A percentile compares a stretch with the other conserved stretches of the same genome.
Evolutionary conservation across 495 filamentous ascomycete genomes (phyloP).

Genomic region (Penicillium riverlandense): DNA sequence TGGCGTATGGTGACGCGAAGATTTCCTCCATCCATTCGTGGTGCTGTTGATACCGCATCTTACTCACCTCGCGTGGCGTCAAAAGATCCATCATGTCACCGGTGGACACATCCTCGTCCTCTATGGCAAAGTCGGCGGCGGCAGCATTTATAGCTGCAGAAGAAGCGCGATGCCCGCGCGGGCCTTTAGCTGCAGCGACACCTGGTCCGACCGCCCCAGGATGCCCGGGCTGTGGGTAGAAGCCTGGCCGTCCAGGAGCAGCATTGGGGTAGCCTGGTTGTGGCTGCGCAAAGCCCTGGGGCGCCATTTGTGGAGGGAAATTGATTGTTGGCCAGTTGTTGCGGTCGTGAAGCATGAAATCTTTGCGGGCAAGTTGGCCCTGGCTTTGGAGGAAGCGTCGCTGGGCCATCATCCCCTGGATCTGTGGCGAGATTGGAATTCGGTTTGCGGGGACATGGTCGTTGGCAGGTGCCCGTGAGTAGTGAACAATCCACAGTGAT

Average conservation of each 20-base stretch:
- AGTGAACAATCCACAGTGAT: slow-evolving; percentile 91
- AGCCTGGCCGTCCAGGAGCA: slow-evolving; percentile 28
- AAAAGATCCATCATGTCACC: slow-evolving; percentile 85
- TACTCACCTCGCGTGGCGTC: slow-evolving; percentile 80
- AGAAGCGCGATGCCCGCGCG: slow-evolving; percentile 31
- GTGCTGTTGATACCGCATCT: slow-evolving; percentile 80
- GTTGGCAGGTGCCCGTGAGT: slow-evolving; percentile 61
- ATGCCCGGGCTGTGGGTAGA: slow-evolving; percentile 28
- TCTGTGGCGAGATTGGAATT: slow-evolving; percentile 51
- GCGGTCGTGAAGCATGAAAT: slow-evolving; percentile 88
- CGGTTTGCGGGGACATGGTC: slow-evolving; percentile 61
- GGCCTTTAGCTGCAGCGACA: slow-evolving; percentile 23
- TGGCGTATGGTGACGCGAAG: slow-evolving; percentile 77
- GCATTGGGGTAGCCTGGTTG: slow-evolving; percentile 23
- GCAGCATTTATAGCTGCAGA: slow-evolving; percentile 28
- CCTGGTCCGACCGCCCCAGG: slow-evolving; percentile 21
- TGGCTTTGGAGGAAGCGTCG: slow-evolving; percentile 65
- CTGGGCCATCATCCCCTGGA: slow-evolving; percentile 53
- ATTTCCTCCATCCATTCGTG: slow-evolving; percentile 99
- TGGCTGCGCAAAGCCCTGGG: slow-evolving; percentile 30
- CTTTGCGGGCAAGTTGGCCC: slow-evolving; percentile 79
- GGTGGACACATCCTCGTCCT: slow-evolving; percentile 80
- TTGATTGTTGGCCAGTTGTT: slow-evolving; percentile 82
- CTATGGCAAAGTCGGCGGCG: slow-evolving; percentile 50
- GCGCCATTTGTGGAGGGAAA: slow-evolving; percentile 48